Evolutionary conservation across 2,329 filamentous ascomycete species (phyloP), one percentile per base, ranked within the genome.

Genomic region (Xylaria sp.): DNA sequence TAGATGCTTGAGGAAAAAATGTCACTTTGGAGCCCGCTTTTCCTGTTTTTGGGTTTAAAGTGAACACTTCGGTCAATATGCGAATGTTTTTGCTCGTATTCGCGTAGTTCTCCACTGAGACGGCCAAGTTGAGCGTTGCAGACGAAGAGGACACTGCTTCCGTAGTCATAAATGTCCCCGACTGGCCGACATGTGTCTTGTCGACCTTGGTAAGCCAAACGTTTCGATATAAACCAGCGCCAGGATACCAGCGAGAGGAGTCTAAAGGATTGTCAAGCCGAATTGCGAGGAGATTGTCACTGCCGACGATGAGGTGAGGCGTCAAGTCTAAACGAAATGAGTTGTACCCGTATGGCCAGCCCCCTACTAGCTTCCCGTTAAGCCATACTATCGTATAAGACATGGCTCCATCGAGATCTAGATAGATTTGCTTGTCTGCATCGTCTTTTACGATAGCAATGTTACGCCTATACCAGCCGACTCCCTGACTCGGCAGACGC

Each of bases 241-340:
- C 83, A 4, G 83, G 82, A 63, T 85, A 85, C 82, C 81, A 85
- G 2, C 83, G 78, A 2, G 83, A 81, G 3, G 77, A 81, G 11
- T 82, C 75, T 1, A 77, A 51, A 0, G 78, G 75, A 61, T 85
- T 83, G 54, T 85, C 82, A 3, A 85, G 66, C 0, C 83, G 79
- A 33, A 85, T 82, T 1, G 83, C 82, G 0, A 85, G 70, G 31
- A 74, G 59, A 51, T 85, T 82, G n/a, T 75, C 63, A 9, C 35
- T 31, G 40, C 75, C 77, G 0, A 62, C 49, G 52, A 72, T 69
- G 3, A 77, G 46, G 58, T 80, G 78, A 0, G 78, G 76, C 0
- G 82, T 84, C 6, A 84, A 73, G 58, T 84, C 79, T 0, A 84
- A 72, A 3, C 80, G 80, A 62, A 82, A 84, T 0, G 81, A 83